Conservation (phyloP, 2,329 filamentous ascomycete species). For the Thielaviopsis musarum region DNA sequence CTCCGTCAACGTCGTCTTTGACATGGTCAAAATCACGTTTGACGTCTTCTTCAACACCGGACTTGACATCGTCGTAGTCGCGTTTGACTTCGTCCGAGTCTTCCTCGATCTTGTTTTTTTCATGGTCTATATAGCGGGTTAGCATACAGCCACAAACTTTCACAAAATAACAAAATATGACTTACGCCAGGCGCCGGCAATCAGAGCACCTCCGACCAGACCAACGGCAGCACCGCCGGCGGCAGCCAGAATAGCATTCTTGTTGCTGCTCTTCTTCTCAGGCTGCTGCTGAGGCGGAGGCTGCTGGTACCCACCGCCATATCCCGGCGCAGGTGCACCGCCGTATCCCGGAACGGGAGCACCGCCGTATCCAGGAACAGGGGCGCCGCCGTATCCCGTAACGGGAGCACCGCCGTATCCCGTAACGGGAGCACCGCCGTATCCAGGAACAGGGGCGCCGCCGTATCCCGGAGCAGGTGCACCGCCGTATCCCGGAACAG, state of each 20-base stretch:
- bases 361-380: slow-evolving; percentile 13
- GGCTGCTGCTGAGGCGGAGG: slow-evolving; percentile 16
- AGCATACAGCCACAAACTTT: not conserved
- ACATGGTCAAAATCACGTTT: not conserved
- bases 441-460: too few species aligned
- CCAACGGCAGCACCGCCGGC: slow-evolving; percentile 42
- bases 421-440: too few species aligned
- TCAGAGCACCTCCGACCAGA: slow-evolving; percentile 38
- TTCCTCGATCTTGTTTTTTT: not conserved
- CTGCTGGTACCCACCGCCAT: slow-evolving; percentile 14
- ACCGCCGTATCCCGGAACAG: slow-evolving; percentile 7
- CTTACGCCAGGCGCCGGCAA: slow-evolving; percentile 39
- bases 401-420: too few species aligned
- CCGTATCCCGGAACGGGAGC: slow-evolving; percentile 14
- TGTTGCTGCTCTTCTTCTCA: slow-evolving; percentile 29
- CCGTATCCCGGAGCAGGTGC: too few species aligned
- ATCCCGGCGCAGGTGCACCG: too few species aligned
- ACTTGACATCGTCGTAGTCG: not conserved
- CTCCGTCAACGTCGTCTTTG: slow-evolving; percentile 11
- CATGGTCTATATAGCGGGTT: not conserved
- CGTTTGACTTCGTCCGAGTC: slow-evolving; percentile 5
- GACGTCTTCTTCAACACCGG: not conserved
- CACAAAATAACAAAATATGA: slow-evolving; percentile 10
- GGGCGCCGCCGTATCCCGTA: too few species aligned
- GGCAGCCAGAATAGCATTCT: slow-evolving; percentile 39